Percentiles rank a stretch among this genome's conserved stretches.
phyloP scores from a whole-genome alignment of 1,139 yeast genomes.

The Pichia sp. region DNA sequence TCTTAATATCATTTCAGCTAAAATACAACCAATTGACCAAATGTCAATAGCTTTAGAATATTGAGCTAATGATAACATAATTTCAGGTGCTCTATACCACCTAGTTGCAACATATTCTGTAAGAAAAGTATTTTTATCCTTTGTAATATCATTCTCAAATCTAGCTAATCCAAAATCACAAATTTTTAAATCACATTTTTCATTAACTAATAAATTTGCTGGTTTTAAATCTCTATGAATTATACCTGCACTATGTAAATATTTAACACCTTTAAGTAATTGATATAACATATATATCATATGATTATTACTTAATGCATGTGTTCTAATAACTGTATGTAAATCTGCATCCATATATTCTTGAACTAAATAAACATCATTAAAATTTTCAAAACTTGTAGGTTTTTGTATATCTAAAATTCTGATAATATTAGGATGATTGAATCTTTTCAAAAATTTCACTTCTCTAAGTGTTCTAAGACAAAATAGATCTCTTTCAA shows the following conservation, averaged over 20 bases:
- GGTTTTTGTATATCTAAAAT: slow-evolving; percentile 89
- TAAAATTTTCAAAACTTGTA: slow-evolving; percentile 59
- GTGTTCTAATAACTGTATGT: slow-evolving; percentile 85
- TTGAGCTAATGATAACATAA: slow-evolving; percentile 89
- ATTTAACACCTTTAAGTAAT: slow-evolving; percentile 80
- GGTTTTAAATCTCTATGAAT: slow-evolving; percentile 94
- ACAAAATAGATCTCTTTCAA: slow-evolving; percentile 83
- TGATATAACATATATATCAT: slow-evolving; percentile 91
- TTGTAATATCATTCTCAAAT: slow-evolving; percentile 26
- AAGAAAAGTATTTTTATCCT: slow-evolving; percentile 47
- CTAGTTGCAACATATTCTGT: slow-evolving; percentile 97
- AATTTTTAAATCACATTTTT: slow-evolving; percentile 87
- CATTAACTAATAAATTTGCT: slow-evolving; percentile 74
- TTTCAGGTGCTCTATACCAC: slow-evolving; percentile 97
- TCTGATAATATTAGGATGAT: slow-evolving; percentile 84
- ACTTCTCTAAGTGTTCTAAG: slow-evolving; percentile 86
- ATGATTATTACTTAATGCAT: slow-evolving; percentile 81
- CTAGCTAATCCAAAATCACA: slow-evolving; percentile 96
- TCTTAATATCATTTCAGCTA: slow-evolving; percentile 86
- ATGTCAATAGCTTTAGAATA: slow-evolving; percentile 93
- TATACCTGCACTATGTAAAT: slow-evolving; percentile 85
- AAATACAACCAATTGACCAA: slow-evolving; percentile 95
- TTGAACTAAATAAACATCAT: slow-evolving; percentile 87
- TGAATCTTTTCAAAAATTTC: slow-evolving; percentile 76
- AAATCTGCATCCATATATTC: slow-evolving; percentile 96